A percentile compares a stretch with the other conserved stretches of the same genome.
Conservation (phyloP, 257 asterid genomes). For the Verbena officinalis region DNA sequence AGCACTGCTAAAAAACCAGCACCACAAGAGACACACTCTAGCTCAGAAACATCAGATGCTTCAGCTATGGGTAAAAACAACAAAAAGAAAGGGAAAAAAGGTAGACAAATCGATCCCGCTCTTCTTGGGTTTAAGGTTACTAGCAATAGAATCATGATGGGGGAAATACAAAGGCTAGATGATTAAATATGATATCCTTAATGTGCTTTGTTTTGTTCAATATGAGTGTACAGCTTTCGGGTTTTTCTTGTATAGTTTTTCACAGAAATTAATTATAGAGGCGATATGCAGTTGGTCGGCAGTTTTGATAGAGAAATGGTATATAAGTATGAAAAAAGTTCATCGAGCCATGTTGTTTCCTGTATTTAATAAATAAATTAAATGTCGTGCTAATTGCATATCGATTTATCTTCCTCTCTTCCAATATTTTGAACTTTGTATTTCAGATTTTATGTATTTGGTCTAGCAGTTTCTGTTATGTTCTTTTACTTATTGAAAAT, state of each 20-base stretch:
- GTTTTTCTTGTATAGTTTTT: conserved; percentile 33
- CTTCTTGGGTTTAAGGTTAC: conserved; percentile 98
- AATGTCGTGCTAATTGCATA: too few species aligned
- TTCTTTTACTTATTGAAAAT: too few species aligned
- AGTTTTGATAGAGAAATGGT: too few species aligned
- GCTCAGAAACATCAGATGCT: background rate
- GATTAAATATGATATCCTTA: conserved; percentile 45
- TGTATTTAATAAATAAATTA: too few species aligned
- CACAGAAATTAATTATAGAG: conserved; percentile 29
- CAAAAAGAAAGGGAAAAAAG: conserved; percentile 97
- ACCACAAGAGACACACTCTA: conserved; percentile 48
- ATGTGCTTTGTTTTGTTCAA: conserved; percentile 21
- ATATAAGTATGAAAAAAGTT: too few species aligned
- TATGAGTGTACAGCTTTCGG: conserved; percentile 31
- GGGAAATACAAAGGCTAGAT: conserved; percentile 89
- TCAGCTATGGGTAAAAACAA: conserved; percentile 47
- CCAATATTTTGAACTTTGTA: too few species aligned
- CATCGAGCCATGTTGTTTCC: too few species aligned
- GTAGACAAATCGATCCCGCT: conserved; percentile 97
- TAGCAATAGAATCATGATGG: conserved; percentile 98
- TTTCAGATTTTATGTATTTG: too few species aligned
- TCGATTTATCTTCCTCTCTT: too few species aligned
- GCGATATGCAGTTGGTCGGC: too few species aligned
- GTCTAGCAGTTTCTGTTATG: too few species aligned
- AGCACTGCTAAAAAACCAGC: conserved; percentile 67